phyloP scores from a whole-genome alignment of 306 rosid species.

The Vachellia collinsii region DNA sequence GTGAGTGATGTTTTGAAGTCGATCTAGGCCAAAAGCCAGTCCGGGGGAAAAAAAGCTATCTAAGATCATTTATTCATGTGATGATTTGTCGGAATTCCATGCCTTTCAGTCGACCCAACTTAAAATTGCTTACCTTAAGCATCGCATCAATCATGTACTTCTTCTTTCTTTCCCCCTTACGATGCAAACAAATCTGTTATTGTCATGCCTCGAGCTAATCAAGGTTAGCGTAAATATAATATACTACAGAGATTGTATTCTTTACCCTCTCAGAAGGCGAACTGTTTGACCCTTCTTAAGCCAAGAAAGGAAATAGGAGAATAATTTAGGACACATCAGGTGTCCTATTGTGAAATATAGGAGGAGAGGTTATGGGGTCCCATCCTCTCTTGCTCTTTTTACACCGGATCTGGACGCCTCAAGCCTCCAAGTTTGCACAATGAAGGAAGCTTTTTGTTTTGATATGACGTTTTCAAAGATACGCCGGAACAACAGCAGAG shows the following conservation, averaged over 20 bases:
- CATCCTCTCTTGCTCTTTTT: constrained; percentile 47
- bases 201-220: constrained; percentile 4
- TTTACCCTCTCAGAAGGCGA: constrained; percentile 22
- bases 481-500: not conserved
- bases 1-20: constrained; percentile 9
- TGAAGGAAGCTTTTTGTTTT: constrained; percentile 38
- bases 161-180: constrained; percentile 11
- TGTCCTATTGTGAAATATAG: constrained; percentile 37
- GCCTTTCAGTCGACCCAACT: constrained; percentile 20
- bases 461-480: constrained; percentile 25
- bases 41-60: not conserved
- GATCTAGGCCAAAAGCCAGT: not conserved
- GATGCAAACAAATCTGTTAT: constrained; percentile 31
- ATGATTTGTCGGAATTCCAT: constrained; percentile 1
- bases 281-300: constrained; percentile 32
- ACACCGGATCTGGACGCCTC: constrained; percentile 59
- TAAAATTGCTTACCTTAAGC: not conserved
- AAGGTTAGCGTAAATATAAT: constrained; percentile 30
- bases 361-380: constrained; percentile 52
- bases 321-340: constrained; percentile 54
- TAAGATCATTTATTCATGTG: constrained; percentile 13
- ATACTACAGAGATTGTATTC: not conserved
- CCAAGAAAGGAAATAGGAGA: constrained; percentile 33
- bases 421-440: constrained; percentile 2
- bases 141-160: not conserved